Conservation (phyloP, 2,329 filamentous ascomycete species). For the Aschersonia sp. region DNA sequence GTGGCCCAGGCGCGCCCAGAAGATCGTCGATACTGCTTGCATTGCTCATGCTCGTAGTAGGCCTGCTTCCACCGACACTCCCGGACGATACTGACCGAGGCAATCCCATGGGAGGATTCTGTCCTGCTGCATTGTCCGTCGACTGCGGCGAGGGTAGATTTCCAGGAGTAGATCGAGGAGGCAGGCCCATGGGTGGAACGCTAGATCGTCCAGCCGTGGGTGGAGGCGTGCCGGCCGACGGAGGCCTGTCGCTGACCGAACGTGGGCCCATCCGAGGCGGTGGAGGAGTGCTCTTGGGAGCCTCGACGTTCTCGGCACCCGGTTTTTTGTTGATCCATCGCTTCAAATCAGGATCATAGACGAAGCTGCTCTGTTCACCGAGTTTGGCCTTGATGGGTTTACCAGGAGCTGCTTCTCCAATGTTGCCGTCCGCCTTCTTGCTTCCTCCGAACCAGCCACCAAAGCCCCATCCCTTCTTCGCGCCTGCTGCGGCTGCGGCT, state of each 20-base stretch:
- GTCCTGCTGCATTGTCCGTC: slow-evolving; percentile 17
- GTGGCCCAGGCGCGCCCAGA: slow-evolving; percentile 57
- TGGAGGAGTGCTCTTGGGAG: slow-evolving; percentile 58
- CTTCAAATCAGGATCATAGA: slow-evolving; percentile 90
- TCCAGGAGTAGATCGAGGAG: slow-evolving; percentile 6
- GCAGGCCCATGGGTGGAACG: slow-evolving; percentile 17
- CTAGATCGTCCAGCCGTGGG: slow-evolving; percentile 14
- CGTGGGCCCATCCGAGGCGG: slow-evolving; percentile 52
- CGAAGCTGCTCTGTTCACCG: slow-evolving; percentile 83
- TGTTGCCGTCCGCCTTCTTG: slow-evolving; percentile 34
- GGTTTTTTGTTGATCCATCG: slow-evolving; percentile 98
- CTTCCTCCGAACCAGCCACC: slow-evolving; percentile 72
- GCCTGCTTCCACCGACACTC: slow-evolving; percentile 46
- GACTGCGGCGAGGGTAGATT: slow-evolving; percentile 2
- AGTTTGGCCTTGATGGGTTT: slow-evolving; percentile 84
- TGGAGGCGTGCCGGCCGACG: slow-evolving; percentile 21
- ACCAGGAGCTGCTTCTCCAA: slow-evolving; percentile 28
- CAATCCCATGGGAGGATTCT: slow-evolving; percentile 23
- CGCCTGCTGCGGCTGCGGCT: slow-evolving; percentile 28
- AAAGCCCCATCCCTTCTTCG: slow-evolving; percentile 66
- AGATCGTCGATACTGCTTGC: slow-evolving; percentile 94
- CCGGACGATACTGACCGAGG: slow-evolving; percentile 34
- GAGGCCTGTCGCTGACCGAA: slow-evolving; percentile 38
- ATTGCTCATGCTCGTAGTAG: slow-evolving; percentile 71
- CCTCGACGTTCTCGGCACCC: slow-evolving; percentile 45